Evolutionary conservation across 768 basidiomycete species (phyloP).

Genomic region (Amanita polypyramis): DNA sequence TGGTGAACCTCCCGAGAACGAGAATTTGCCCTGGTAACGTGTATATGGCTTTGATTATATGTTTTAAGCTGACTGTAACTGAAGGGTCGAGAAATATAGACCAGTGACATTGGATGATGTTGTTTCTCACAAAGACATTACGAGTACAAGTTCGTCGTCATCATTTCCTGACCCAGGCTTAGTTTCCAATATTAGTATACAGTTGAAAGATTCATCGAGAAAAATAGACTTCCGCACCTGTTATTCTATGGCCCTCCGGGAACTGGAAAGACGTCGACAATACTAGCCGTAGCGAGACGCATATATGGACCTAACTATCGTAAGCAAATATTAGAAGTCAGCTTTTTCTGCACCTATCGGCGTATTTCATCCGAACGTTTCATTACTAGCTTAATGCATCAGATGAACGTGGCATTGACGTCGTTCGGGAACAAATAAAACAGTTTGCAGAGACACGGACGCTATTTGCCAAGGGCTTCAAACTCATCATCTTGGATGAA

Average conservation of each 20-base stretch:
- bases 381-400: conserved; percentile 80
- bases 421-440: conserved; percentile 97
- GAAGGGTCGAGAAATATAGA: conserved; percentile 96
- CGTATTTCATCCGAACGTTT: conserved; percentile 2
- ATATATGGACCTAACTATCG: conserved; percentile 83
- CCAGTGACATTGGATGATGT: conserved; percentile 89
- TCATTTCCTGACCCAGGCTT: not conserved
- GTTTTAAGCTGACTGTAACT: conserved; percentile 1
- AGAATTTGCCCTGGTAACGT: conserved; percentile 78
- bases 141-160: conserved; percentile 66
- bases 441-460: conserved; percentile 96
- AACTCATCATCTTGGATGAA: conserved; percentile 96
- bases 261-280: conserved; percentile 97
- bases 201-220: conserved; percentile 97
- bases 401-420: conserved; percentile 97
- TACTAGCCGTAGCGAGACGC: conserved; percentile 87
- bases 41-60: conserved; percentile 2
- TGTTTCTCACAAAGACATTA: conserved; percentile 95
- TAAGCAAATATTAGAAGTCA: conserved; percentile 91
- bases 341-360: conserved; percentile 10
- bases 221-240: conserved; percentile 88
- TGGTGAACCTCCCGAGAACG: conserved; percentile 33
- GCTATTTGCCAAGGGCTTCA: conserved; percentile 85
- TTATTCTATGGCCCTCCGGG: conserved; percentile 98
- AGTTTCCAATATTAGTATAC: conserved; percentile 4